These are phyloP conservation scores for Ophiostoma ulmi DNA, from an alignment of 2,329 filamentous ascomycete species.

Conservation along the genomic window DNA sequence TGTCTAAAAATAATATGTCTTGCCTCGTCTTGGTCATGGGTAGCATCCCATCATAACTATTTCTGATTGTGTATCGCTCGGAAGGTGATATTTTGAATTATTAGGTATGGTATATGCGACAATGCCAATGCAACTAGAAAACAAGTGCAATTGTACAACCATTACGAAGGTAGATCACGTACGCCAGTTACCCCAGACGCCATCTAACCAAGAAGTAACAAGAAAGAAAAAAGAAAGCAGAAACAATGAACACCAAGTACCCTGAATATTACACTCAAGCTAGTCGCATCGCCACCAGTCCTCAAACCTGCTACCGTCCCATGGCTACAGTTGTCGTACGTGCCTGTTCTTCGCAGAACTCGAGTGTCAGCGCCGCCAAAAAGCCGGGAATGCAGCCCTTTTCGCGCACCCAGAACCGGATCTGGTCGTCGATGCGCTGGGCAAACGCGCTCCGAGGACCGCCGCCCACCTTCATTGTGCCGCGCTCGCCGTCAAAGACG, in stretches of 20 bases:
- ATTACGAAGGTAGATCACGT: neutral
- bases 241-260: neutral
- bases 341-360: conserved; percentile 75
- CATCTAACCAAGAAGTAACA: neutral
- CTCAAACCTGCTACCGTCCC: neutral
- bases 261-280: neutral
- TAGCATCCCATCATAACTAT: neutral
- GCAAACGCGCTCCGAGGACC: conserved; percentile 85
- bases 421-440: conserved; percentile 73
- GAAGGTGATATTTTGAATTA: neutral
- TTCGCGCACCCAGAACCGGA: conserved; percentile 94
- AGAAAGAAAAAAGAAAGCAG: neutral
- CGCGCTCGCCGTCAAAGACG: conserved; percentile 86
- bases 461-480: conserved; percentile 96
- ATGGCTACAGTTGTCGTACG: conserved; percentile 22
- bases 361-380: conserved; percentile 80
- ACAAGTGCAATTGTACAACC: neutral
- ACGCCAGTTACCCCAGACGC: neutral
- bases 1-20: neutral
- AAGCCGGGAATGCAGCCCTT: conserved; percentile 92
- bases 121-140: neutral
- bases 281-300: neutral
- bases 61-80: neutral
- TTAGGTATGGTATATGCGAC: neutral
- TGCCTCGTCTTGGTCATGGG: neutral